Base-by-base conservation (phyloP, 345 rosid species). In the Melaleuca alternifolia region DNA sequence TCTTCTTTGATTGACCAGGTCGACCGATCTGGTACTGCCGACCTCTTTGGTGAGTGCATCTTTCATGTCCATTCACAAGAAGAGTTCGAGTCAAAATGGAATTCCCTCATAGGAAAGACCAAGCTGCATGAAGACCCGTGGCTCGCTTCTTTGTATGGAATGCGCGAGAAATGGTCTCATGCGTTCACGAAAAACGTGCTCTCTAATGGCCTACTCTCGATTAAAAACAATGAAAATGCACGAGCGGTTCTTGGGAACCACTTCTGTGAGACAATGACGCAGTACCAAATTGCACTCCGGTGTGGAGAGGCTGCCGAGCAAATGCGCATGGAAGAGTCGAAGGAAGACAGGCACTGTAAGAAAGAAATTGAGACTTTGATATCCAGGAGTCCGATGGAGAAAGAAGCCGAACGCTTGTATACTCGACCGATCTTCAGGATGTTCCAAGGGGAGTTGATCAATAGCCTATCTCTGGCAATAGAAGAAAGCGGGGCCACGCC, bases 221-320 rank as follows among this genome's bases (percentile, higher is more conserved):
- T 56, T 0, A 3, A 23, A 56, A 9, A 54, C 6, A 0, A 54
- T 56, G 61, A 56, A 3, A 10, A 23, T 23, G 61, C n/a, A 3
- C 1, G 2, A 4, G n/a, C 5, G 18, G 7, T 53, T 56, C 23
- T 56, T 0, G 61, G 11, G 12, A 23, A 10, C 23, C 5, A 23
- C n/a, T 54, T 0, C 2, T 4, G n/a, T 5, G 6, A 54, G 61
- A 54, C n/a, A 0, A 54, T 23, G 59, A 54, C n/a, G 0, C 6
- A 23, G 0, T 10, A 1, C 12, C n/a, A 54, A 54, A 23, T 23
- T 54, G 61, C 61, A 54, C 13, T 0, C 0, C n/a, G 12, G 12
- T 10, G n/a, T 23, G 13, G 6, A 23, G 0, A 54, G n/a, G 6
- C 0, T 0, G 3, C n/a, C 2, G 0, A 54, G 56, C 0, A 54